phyloP scores from a whole-genome alignment of 495 filamentous ascomycete genomes.

The Collariella sp. region DNA sequence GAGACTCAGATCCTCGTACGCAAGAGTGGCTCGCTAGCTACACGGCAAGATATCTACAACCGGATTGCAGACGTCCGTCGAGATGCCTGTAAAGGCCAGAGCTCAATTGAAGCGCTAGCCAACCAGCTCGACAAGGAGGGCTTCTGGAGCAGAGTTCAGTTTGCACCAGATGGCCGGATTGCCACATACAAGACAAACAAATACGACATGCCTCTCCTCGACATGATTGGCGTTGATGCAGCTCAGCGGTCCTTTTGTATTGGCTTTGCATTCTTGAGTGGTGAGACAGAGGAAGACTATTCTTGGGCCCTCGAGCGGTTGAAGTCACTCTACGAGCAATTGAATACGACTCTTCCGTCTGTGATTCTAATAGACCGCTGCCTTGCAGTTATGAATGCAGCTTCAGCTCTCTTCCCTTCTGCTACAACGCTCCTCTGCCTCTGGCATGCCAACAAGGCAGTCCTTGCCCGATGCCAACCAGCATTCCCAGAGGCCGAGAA shows the following conservation, averaged over 20 bases:
- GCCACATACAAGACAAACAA: too few relatives aligned
- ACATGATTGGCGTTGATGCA: too few relatives aligned
- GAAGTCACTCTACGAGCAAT: background rate
- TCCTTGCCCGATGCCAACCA: background rate
- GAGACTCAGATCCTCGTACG: background rate
- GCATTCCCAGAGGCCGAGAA: background rate
- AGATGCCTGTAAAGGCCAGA: background rate
- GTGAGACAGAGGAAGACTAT: background rate
- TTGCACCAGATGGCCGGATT: background rate
- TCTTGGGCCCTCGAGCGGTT: background rate
- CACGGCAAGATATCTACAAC: background rate
- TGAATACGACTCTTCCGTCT: background rate
- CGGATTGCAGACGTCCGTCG: background rate
- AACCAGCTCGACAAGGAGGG: background rate
- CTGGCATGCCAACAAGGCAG: background rate
- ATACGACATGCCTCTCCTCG: too few relatives aligned
- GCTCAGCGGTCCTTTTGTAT: background rate
- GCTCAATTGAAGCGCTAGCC: background rate
- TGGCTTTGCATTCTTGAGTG: background rate
- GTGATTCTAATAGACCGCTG: background rate
- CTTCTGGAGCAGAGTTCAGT: background rate
- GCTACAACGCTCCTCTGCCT: background rate
- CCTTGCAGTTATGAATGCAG: background rate
- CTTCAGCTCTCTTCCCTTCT: conserved; percentile 1
- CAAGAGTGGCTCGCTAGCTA: background rate